These are phyloP conservation scores for Adansonia rubrostipa DNA, from an alignment of 441 rosid species.

Conservation along the genomic window DNA sequence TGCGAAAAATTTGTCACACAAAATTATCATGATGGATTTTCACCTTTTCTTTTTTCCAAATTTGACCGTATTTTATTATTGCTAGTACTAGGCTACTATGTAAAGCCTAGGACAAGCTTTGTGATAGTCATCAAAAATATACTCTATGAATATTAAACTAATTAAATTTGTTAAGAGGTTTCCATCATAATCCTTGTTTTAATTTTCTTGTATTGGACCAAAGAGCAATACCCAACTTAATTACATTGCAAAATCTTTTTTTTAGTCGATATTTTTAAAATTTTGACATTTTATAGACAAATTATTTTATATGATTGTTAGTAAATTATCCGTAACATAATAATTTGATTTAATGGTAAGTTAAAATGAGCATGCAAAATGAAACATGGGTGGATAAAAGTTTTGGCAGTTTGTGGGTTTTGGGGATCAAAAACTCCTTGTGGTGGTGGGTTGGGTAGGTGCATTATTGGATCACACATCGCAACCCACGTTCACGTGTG, in stretches of 20 bases:
- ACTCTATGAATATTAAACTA: neutral
- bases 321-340: too few species aligned
- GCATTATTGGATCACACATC: constrained; percentile 34
- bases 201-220: constrained; percentile 41
- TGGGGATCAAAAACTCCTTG: constrained; percentile 18
- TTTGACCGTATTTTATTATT: neutral
- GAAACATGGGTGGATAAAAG: neutral
- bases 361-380: neutral
- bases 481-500: constrained; percentile 39
- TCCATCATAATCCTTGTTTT: constrained; percentile 23
- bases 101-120: neutral
- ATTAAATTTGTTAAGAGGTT: constrained; percentile 9
- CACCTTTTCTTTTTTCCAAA: neutral
- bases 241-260: neutral
- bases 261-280: neutral
- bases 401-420: too few species aligned
- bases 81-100: neutral
- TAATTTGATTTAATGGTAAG: neutral
- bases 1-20: neutral
- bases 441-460: constrained; percentile 24
- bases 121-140: neutral
- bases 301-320: too few species aligned
- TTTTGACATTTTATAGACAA: too few species aligned
- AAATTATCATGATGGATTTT: neutral
- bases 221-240: constrained; percentile 32